Percentiles rank a stretch among this genome's conserved stretches.
Conservation (phyloP, 345 rosid genomes). For the Linum lewisii region DNA sequence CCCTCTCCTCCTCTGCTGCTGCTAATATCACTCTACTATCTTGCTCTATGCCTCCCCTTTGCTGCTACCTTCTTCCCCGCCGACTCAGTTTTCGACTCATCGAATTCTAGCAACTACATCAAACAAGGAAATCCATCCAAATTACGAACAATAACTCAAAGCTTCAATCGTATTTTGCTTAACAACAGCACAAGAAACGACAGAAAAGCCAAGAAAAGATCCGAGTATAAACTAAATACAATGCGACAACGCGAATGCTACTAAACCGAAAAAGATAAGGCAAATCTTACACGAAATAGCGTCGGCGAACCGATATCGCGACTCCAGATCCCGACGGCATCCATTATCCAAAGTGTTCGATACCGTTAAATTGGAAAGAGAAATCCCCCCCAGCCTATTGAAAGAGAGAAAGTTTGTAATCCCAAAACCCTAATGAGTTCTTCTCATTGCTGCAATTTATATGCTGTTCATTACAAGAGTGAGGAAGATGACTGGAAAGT, state of each 20-base stretch:
- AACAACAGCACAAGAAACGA: not conserved
- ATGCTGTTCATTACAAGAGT: too few species aligned
- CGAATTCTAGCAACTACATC: too few species aligned
- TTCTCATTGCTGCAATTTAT: too few species aligned
- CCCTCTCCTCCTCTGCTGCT: too few species aligned
- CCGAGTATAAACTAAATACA: not conserved
- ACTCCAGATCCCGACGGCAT: constrained; percentile 17
- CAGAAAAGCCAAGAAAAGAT: not conserved
- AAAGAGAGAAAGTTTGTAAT: too few species aligned
- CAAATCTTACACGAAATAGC: constrained; percentile 54
- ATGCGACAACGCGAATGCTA: not conserved
- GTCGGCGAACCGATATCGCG: constrained; percentile 23
- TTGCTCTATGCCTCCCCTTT: too few species aligned
- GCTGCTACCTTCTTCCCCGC: too few species aligned
- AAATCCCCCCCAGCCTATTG: not conserved
- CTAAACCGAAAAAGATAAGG: not conserved
- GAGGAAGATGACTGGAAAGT: too few species aligned
- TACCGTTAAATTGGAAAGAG: not conserved
- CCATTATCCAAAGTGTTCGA: not conserved
- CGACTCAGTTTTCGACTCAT: too few species aligned
- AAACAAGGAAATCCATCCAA: too few species aligned
- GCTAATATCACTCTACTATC: too few species aligned
- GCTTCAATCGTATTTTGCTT: not conserved
- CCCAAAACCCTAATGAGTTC: too few species aligned
- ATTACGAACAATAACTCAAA: not conserved